Evolutionary conservation across 129 eudicot species (phyloP).

Genomic region (Silybum marianum): DNA sequence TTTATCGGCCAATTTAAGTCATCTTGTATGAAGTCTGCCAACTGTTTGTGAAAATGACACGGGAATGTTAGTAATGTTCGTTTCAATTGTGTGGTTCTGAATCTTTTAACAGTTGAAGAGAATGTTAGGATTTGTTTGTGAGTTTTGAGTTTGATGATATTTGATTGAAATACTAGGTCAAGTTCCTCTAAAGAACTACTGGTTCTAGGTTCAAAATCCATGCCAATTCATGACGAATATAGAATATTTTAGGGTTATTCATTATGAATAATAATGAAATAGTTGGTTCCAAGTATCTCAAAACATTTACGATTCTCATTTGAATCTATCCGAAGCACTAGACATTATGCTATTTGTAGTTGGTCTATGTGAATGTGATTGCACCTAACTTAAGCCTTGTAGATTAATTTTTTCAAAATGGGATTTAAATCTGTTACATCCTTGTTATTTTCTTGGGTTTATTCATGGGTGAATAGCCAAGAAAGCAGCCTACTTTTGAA

Average conservation of each 20-base stretch:
- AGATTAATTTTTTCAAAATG: not conserved
- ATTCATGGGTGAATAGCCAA: not conserved
- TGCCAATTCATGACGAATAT: not conserved
- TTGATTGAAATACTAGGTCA: conserved; percentile 8
- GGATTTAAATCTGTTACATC: not conserved
- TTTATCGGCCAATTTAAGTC: not conserved
- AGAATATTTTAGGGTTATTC: not conserved
- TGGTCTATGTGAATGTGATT: not conserved
- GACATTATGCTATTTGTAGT: not conserved
- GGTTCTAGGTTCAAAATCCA: not conserved
- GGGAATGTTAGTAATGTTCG: not conserved
- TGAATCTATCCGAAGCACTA: not conserved
- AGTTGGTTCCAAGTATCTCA: not conserved
- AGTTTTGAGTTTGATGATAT: conserved; percentile 1
- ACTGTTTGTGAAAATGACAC: conserved; percentile 29
- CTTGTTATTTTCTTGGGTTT: not conserved
- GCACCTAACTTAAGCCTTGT: not conserved
- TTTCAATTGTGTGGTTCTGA: not conserved
- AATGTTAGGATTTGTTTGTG: conserved; percentile 17
- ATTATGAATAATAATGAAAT: not conserved
- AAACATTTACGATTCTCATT: not conserved
- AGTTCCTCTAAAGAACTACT: not conserved
- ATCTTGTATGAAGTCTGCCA: conserved; percentile 15
- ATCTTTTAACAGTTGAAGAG: not conserved
- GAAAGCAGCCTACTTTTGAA: not conserved